phyloP scores from a whole-genome alignment of 768 basidiomycete genomes.

The Lactarius quietus region DNA sequence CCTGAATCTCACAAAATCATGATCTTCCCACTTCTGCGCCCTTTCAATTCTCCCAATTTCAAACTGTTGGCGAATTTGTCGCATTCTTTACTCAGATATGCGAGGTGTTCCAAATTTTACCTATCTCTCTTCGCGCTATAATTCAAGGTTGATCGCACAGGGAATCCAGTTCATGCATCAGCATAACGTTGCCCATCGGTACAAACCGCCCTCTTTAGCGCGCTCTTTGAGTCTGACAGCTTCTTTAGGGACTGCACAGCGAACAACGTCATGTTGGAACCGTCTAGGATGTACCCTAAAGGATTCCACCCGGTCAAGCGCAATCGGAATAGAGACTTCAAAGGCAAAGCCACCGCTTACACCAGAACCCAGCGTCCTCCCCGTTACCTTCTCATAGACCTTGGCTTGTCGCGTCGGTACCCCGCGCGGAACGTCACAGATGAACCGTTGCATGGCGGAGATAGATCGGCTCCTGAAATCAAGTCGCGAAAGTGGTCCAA shows the following conservation, averaged over 20 bases:
- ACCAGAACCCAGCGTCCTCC: constrained; percentile 29
- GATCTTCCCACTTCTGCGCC: constrained; percentile 36
- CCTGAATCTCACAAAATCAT: constrained; percentile 25
- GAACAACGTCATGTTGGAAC: constrained; percentile 33
- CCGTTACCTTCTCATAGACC: constrained; percentile 32
- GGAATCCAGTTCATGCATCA: constrained; percentile 29
- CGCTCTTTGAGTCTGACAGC: background rate
- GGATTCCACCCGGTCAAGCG: constrained; percentile 31
- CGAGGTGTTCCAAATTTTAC: constrained; percentile 31
- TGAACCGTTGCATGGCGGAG: constrained; percentile 38
- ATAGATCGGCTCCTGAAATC: constrained; percentile 40
- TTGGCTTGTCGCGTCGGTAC: constrained; percentile 31
- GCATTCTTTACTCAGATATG: constrained; percentile 36
- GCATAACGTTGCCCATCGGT: constrained; percentile 31
- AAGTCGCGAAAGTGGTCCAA: constrained; percentile 24
- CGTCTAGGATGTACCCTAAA: constrained; percentile 29
- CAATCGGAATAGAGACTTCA: constrained; percentile 27
- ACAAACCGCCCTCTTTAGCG: constrained; percentile 22
- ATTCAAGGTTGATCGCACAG: constrained; percentile 12
- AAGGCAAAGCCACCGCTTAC: constrained; percentile 27
- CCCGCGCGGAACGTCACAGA: constrained; percentile 30
- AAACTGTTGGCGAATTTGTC: constrained; percentile 37
- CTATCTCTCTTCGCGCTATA: background rate
- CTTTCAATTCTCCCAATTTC: constrained; percentile 32
- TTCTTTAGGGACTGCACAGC: constrained; percentile 19